Conservation (phyloP, 179 eudicot species). For the Sideroxylon spinosum region DNA sequence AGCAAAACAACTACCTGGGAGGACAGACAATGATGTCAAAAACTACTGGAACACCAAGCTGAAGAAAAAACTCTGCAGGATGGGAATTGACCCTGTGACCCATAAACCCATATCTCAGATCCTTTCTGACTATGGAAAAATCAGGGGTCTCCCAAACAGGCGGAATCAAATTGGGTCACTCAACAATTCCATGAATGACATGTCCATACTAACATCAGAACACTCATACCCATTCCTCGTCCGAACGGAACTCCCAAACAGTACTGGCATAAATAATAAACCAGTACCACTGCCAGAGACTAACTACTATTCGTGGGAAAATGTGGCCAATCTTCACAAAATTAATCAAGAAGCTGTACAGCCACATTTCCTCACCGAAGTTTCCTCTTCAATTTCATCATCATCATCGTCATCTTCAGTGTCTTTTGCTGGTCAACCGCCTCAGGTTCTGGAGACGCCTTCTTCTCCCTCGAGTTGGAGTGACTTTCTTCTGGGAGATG, state of each 20-base stretch:
- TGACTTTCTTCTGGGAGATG: conserved; percentile 29
- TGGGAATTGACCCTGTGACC: conserved; percentile 78
- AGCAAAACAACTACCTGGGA: conserved; percentile 75
- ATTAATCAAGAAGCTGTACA: background rate
- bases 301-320: background rate
- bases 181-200: conserved; percentile 14
- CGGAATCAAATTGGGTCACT: conserved; percentile 11
- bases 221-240: background rate
- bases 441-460: conserved; percentile 24
- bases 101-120: conserved; percentile 72
- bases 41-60: conserved; percentile 32
- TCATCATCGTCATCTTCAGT: conserved; percentile 11
- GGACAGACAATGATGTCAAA: conserved; percentile 93
- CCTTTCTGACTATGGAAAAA: conserved; percentile 56
- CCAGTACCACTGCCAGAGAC: background rate
- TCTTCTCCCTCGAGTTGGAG: conserved; percentile 25
- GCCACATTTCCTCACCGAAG: background rate
- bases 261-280: background rate
- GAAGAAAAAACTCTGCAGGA: conserved; percentile 64
- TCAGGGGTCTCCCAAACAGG: conserved; percentile 37
- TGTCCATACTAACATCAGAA: background rate
- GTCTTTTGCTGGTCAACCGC: conserved; percentile 17
- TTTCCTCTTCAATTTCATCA: background rate
- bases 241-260: background rate
- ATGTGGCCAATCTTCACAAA: background rate